A percentile compares a stretch with the other conserved stretches of the same genome.
Conservation (phyloP, 192 early-diverging fungal species). For the Linderina pennispora region DNA sequence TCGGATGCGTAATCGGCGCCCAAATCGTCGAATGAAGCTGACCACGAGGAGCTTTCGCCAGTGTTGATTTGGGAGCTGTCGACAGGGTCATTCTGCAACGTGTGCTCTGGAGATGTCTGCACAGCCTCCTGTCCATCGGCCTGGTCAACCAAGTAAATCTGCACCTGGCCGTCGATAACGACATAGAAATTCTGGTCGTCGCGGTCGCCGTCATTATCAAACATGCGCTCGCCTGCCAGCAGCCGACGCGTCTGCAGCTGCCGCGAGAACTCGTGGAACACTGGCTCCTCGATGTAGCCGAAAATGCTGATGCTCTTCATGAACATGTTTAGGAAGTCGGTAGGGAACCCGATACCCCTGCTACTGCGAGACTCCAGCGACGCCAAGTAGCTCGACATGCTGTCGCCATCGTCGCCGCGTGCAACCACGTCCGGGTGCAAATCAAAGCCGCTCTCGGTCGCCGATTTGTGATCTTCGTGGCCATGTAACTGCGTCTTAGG, state of each 20-base stretch:
- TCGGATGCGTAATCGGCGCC: not conserved
- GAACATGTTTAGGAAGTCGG: constrained; percentile 47
- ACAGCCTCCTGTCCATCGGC: too few relatives aligned
- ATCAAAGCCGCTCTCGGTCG: constrained; percentile 24
- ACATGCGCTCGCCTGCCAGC: constrained; percentile 70
- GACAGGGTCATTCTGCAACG: too few relatives aligned
- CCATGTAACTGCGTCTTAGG: constrained; percentile 7
- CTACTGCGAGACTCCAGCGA: constrained; percentile 32
- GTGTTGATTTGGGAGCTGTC: too few relatives aligned
- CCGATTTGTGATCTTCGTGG: constrained; percentile 7
- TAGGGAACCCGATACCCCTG: constrained; percentile 27
- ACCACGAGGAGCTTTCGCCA: too few relatives aligned
- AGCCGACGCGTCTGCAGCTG: constrained; percentile 76
- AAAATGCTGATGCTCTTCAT: constrained; percentile 83
- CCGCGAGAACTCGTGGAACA: constrained; percentile 92
- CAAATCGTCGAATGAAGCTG: not conserved
- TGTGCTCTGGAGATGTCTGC: too few relatives aligned
- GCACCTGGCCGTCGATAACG: constrained; percentile 91
- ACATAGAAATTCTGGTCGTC: constrained; percentile 78
- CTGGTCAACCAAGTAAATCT: constrained; percentile 69
- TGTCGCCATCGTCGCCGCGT: constrained; percentile 28
- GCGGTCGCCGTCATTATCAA: constrained; percentile 61
- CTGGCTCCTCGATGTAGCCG: constrained; percentile 93
- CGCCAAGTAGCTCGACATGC: constrained; percentile 20
- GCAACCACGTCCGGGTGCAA: constrained; percentile 34